Evolutionary conservation across 2,329 filamentous ascomycete species (phyloP).

Genomic region (Colletotrichum zoysiae): DNA sequence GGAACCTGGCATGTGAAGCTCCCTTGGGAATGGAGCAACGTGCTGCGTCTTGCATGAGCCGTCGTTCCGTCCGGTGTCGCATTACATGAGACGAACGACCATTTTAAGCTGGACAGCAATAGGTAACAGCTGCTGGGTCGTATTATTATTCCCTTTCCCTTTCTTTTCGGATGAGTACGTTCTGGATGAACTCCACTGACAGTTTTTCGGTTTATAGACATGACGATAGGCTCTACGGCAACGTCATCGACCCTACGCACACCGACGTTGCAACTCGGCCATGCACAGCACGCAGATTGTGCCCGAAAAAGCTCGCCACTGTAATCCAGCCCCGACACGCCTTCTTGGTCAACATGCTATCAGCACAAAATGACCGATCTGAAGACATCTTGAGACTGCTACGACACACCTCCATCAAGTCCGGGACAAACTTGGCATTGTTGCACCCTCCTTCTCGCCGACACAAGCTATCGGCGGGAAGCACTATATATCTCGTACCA

Average conservation of each 20-base stretch:
- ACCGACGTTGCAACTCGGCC: conserved; percentile 14
- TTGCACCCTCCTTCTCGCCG: conserved; percentile 2
- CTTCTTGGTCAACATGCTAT: not conserved
- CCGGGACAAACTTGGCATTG: not conserved
- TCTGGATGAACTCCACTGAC: conserved; percentile 15
- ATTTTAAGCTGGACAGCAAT: not conserved
- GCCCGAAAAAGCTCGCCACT: not conserved
- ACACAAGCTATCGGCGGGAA: not conserved
- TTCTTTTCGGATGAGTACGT: not conserved
- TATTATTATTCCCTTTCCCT: not conserved
- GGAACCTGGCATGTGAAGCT: conserved; percentile 25
- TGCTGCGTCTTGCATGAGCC: not conserved
- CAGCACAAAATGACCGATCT: not conserved
- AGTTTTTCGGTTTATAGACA: not conserved
- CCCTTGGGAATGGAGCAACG: conserved; percentile 11
- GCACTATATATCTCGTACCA: not conserved
- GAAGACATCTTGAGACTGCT: not conserved
- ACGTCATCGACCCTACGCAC: not conserved
- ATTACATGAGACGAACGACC: conserved; percentile 31
- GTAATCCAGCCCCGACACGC: too few species aligned
- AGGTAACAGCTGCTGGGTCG: conserved; percentile 9
- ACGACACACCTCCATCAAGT: not conserved
- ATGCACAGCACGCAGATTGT: conserved; percentile 13
- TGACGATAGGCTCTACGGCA: conserved; percentile 2
- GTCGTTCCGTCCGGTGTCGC: conserved; percentile 15